Conservation (phyloP, 2,329 filamentous ascomycete species). For the Aspergillus ochraceus region DNA sequence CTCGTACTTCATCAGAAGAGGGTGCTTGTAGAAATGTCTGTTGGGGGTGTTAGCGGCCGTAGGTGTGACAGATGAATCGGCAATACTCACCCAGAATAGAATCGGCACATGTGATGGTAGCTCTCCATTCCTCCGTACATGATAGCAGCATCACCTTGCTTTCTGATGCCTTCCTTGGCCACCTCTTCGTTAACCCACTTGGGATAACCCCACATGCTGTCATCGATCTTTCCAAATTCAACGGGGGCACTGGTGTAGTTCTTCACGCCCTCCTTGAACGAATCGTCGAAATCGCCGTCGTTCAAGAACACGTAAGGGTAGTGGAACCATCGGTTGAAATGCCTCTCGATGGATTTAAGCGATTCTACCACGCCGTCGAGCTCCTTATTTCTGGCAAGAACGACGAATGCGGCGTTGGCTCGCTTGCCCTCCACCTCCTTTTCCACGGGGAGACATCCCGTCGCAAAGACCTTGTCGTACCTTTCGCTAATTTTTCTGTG, state of each 20-base stretch:
- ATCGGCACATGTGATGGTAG: slow-evolving; percentile 98
- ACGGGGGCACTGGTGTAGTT: slow-evolving; percentile 88
- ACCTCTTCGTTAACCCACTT: slow-evolving; percentile 95
- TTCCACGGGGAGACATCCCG: slow-evolving; percentile 77
- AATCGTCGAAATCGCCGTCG: slow-evolving; percentile 93
- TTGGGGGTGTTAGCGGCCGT: slow-evolving; percentile 17
- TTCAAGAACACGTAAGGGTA: slow-evolving; percentile 99
- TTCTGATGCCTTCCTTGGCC: slow-evolving; percentile 91
- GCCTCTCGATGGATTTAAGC: slow-evolving; percentile 94
- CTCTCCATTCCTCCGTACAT: slow-evolving; percentile 99
- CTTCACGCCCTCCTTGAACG: slow-evolving; percentile 81
- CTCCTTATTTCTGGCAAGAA: slow-evolving; percentile 94
- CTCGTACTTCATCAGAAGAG: slow-evolving; percentile 91
- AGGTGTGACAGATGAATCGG: too few relatives aligned
- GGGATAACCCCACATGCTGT: slow-evolving; percentile 92
- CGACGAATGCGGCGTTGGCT: slow-evolving; percentile 93
- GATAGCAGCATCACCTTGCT: slow-evolving; percentile 94
- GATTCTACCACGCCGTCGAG: slow-evolving; percentile 94
- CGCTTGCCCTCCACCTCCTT: slow-evolving; percentile 67
- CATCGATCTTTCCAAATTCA: slow-evolving; percentile 91
- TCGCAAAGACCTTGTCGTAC: slow-evolving; percentile 93
- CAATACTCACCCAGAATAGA: slow-evolving; percentile 86
- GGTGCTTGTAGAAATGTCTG: slow-evolving; percentile 96
- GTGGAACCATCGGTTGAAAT: slow-evolving; percentile 98
- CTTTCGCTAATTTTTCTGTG: slow-evolving; percentile 92